Conservation (phyloP, 1,139 yeast species). For the Casaregolazyma lundiana region DNA sequence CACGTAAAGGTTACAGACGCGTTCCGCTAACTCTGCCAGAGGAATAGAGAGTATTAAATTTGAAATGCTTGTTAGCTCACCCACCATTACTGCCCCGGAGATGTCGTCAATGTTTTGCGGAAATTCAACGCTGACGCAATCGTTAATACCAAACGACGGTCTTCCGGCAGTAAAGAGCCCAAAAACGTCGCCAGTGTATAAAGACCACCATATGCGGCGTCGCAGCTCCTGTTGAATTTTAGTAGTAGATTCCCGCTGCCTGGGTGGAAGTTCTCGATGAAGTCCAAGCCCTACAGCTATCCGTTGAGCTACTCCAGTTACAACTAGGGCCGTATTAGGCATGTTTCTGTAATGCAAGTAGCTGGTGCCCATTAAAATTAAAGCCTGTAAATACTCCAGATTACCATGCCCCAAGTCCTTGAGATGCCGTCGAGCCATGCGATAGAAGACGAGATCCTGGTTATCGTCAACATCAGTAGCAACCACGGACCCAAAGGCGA, state of each 20-base stretch:
- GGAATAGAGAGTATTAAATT: background rate
- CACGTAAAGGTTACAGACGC: constrained; percentile 1
- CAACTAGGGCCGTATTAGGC: constrained; percentile 13
- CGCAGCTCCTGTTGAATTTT: constrained; percentile 7
- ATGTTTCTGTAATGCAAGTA: constrained; percentile 12
- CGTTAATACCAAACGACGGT: constrained; percentile 11
- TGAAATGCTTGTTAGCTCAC: background rate
- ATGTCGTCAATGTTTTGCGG: constrained; percentile 9
- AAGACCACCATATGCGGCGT: constrained; percentile 12
- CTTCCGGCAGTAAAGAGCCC: constrained; percentile 12
- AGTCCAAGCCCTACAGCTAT: constrained; percentile 13
- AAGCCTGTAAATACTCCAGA: constrained; percentile 10
- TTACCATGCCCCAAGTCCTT: constrained; percentile 9
- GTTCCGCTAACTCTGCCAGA: constrained; percentile 5
- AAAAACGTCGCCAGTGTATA: constrained; percentile 9
- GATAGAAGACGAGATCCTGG: constrained; percentile 9
- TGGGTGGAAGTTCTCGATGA: constrained; percentile 11
- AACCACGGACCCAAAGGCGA: constrained; percentile 12
- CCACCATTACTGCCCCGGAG: background rate
- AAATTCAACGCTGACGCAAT: constrained; percentile 3
- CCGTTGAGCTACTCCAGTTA: constrained; percentile 12
- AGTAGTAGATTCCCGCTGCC: background rate
- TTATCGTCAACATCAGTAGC: constrained; percentile 1
- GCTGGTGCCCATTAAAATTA: constrained; percentile 11
- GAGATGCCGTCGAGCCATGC: constrained; percentile 6